phyloP scores from a whole-genome alignment of 2,329 filamentous ascomycete genomes.

The Fusarium phyllophilum region DNA sequence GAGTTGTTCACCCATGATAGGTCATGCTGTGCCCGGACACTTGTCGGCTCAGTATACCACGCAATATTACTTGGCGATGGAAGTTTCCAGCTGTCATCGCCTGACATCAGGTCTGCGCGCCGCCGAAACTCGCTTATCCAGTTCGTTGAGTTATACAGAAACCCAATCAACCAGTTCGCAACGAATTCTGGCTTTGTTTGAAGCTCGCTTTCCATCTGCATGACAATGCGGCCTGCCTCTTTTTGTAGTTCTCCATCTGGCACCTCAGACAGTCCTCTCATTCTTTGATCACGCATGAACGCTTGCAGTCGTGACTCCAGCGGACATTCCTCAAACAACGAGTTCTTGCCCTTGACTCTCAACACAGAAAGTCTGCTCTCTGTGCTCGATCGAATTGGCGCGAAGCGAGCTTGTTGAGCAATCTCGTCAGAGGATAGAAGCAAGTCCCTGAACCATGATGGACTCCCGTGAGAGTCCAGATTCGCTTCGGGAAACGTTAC shows the following conservation, averaged over 20 bases:
- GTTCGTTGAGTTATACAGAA: conserved; percentile 9
- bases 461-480: conserved; percentile 1
- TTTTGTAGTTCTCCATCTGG: conserved; percentile 14
- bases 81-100: background rate
- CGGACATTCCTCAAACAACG: conserved; percentile 25
- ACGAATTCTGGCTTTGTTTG: conserved; percentile 26
- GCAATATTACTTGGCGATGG: background rate
- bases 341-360: conserved; percentile 30
- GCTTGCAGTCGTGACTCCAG: conserved; percentile 22
- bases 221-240: conserved; percentile 19
- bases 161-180: conserved; percentile 24
- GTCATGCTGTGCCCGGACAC: background rate
- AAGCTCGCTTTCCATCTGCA: conserved; percentile 27
- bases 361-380: conserved; percentile 20
- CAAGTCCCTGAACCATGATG: conserved; percentile 29
- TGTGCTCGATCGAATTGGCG: conserved; percentile 17
- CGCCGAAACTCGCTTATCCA: conserved; percentile 23
- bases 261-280: background rate
- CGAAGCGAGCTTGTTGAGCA: conserved; percentile 21
- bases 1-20: background rate
- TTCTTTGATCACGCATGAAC: background rate
- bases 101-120: background rate
- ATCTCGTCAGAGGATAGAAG: conserved; percentile 17
- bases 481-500: conserved; percentile 13
- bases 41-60: background rate